phyloP scores from a whole-genome alignment of 345 rosid species.

The Eucalyptus tenuipes region DNA sequence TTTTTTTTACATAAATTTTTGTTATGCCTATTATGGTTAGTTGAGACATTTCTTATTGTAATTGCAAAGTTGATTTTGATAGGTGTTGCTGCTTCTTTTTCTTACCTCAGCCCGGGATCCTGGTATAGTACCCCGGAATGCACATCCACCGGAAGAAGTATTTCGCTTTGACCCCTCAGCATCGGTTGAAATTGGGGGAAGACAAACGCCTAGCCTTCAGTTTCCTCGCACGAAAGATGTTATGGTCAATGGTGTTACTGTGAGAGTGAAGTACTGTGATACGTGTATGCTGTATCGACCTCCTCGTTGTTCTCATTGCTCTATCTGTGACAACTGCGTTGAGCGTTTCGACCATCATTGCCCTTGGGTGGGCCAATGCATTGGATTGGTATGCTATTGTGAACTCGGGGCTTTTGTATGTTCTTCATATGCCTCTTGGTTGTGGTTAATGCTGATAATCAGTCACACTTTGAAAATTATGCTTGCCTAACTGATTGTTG shows the following conservation, averaged over 20 bases:
- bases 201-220: slow-evolving; percentile 85
- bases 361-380: slow-evolving; percentile 99
- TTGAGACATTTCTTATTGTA: not conserved
- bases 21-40: not conserved
- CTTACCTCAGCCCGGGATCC: slow-evolving; percentile 93
- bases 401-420: not conserved
- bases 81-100: slow-evolving; percentile 81
- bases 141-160: slow-evolving; percentile 94
- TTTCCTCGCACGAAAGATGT: slow-evolving; percentile 89
- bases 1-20: not conserved
- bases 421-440: not conserved
- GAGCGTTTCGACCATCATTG: slow-evolving; percentile 99
- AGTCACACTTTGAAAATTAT: not conserved
- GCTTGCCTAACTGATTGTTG: not conserved
- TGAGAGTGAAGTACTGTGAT: slow-evolving; percentile 87
- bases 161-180: slow-evolving; percentile 47
- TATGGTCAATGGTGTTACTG: slow-evolving; percentile 63
- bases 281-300: slow-evolving; percentile 99
- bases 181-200: slow-evolving; percentile 52
- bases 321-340: slow-evolving; percentile 84
- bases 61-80: slow-evolving; percentile 14
- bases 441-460: not conserved
- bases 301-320: slow-evolving; percentile 96
- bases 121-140: slow-evolving; percentile 83
- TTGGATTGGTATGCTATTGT: slow-evolving; percentile 70